These are phyloP conservation scores for Quercus mongolica DNA, from an alignment of 306 rosid genomes.

Conservation along the genomic window DNA sequence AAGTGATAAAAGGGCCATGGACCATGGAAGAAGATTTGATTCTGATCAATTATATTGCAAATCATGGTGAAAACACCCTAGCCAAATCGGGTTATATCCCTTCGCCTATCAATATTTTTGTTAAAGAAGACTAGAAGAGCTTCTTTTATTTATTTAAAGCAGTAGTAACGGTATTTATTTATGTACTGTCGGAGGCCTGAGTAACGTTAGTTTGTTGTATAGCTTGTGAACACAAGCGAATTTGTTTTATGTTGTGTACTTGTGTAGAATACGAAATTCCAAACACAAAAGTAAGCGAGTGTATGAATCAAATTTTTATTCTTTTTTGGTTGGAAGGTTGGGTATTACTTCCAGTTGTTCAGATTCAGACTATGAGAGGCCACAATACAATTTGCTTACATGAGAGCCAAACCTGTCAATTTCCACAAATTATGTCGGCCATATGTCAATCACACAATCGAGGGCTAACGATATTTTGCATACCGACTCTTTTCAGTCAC, in stretches of 20 bases:
- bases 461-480: constrained; percentile 70
- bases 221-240: no score
- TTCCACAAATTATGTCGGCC: constrained; percentile 47
- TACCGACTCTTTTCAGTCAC: constrained; percentile 52
- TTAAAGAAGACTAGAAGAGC: neutral
- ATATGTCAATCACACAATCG: constrained; percentile 73
- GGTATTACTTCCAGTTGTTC: no score
- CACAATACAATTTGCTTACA: neutral
- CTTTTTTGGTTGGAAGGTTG: no score
- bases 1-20: constrained; percentile 97
- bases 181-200: no score
- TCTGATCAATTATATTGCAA: constrained; percentile 84
- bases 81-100: constrained; percentile 81
- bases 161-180: constrained; percentile 1
- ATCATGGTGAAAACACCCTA: constrained; percentile 90
- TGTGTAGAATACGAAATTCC: no score
- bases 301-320: no score
- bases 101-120: neutral
- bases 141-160: neutral
- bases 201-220: no score
- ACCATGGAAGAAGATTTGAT: constrained; percentile 94
- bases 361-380: no score
- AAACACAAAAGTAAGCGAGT: no score
- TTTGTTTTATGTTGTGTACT: no score
- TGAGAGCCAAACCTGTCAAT: neutral